Evolutionary conservation across 2,329 filamentous ascomycete species (phyloP).

Genomic region (Clonostachys rhizophaga): DNA sequence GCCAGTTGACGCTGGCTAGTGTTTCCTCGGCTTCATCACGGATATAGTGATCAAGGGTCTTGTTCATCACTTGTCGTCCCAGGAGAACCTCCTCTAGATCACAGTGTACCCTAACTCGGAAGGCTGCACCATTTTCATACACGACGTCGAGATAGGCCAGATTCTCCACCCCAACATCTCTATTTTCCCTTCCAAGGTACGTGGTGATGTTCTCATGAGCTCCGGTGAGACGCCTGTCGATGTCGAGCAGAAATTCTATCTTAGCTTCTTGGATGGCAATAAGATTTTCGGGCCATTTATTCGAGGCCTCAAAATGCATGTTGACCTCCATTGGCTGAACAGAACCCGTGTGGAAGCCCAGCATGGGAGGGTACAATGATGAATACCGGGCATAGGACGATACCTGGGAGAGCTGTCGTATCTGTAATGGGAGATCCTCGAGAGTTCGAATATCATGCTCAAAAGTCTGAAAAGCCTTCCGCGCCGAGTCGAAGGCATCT

Average conservation of each 20-base stretch:
- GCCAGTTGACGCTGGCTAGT: constrained; percentile 65
- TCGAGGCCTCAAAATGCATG: constrained; percentile 89
- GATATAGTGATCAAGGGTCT: constrained; percentile 56
- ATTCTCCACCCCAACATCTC: constrained; percentile 64
- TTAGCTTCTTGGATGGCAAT: constrained; percentile 91
- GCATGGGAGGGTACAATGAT: constrained; percentile 41
- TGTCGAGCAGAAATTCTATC: constrained; percentile 78
- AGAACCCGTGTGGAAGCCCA: constrained; percentile 36
- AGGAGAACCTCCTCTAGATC: constrained; percentile 81
- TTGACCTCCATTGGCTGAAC: constrained; percentile 67
- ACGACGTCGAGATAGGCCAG: constrained; percentile 77
- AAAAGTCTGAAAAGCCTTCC: constrained; percentile 66
- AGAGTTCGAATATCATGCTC: constrained; percentile 74
- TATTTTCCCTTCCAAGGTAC: constrained; percentile 78
- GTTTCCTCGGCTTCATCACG: constrained; percentile 67
- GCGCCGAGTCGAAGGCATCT: constrained; percentile 62
- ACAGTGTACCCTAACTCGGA: constrained; percentile 83
- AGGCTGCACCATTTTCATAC: constrained; percentile 66
- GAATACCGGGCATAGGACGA: constrained; percentile 71
- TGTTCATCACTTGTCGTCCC: constrained; percentile 73
- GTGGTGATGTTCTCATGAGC: constrained; percentile 56
- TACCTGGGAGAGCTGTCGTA: constrained; percentile 73
- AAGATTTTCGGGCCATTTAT: constrained; percentile 89
- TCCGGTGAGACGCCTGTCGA: constrained; percentile 65
- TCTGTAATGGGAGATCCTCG: constrained; percentile 80